Evolutionary conservation across 2,329 filamentous ascomycete genomes (phyloP).

Genomic region (Ophioceras dolichostomum): DNA sequence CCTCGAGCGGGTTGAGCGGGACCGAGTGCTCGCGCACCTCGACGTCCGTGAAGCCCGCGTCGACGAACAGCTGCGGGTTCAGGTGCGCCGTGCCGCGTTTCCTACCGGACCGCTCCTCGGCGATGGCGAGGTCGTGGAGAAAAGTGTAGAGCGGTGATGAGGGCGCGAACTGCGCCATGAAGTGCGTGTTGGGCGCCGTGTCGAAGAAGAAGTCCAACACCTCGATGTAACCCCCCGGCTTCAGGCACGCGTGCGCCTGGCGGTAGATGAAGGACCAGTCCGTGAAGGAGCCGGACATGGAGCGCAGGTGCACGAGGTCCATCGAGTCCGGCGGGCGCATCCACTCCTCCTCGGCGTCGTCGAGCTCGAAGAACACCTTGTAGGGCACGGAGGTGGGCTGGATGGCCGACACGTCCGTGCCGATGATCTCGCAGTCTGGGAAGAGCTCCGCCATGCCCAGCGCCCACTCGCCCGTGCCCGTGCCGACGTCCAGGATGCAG

Average conservation of each 20-base stretch:
- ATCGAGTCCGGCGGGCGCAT: constrained; percentile 37
- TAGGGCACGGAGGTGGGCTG: constrained; percentile 43
- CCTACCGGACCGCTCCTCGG: constrained; percentile 26
- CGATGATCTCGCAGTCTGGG: constrained; percentile 42
- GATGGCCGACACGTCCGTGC: constrained; percentile 46
- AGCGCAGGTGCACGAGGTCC: constrained; percentile 44
- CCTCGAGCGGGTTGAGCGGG: constrained; percentile 29
- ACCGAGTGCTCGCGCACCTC: constrained; percentile 27
- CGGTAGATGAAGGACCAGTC: constrained; percentile 44
- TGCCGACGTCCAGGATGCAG: constrained; percentile 45
- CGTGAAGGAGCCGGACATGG: constrained; percentile 41
- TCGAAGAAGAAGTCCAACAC: constrained; percentile 28
- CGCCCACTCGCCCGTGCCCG: constrained; percentile 41
- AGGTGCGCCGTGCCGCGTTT: constrained; percentile 9
- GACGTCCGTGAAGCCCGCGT: constrained; percentile 31
- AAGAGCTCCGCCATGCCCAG: constrained; percentile 40
- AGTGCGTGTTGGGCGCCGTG: constrained; percentile 18
- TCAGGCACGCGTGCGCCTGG: constrained; percentile 38
- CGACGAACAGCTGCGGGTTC: constrained; percentile 18
- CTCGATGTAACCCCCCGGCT: constrained; percentile 39
- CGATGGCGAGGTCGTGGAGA: constrained; percentile 16
- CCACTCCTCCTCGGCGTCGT: constrained; percentile 46
- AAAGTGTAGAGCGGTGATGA: constrained; percentile 27
- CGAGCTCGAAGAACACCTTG: constrained; percentile 48
- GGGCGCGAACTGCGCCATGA: constrained; percentile 17